Percentiles rank a stretch among this genome's conserved stretches.
Conservation (phyloP, 2,329 filamentous ascomycete genomes). For the Trichoderma hamatum region DNA sequence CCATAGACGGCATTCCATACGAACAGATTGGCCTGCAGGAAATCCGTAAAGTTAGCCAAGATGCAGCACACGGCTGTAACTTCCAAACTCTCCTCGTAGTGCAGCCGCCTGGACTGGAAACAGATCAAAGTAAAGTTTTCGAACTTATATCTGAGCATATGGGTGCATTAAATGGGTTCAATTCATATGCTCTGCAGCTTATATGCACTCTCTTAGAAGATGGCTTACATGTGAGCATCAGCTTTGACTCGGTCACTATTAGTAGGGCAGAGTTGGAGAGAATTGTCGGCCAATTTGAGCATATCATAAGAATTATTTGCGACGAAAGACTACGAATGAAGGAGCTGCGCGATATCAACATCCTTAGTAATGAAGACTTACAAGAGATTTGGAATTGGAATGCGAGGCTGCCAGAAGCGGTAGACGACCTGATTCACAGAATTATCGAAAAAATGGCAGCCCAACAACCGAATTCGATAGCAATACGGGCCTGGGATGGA, state of each 20-base stretch:
- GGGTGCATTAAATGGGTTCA: not conserved
- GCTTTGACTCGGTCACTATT: not conserved
- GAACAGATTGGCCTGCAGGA: not conserved
- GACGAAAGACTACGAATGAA: not conserved
- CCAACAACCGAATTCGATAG: not conserved
- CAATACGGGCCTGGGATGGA: not conserved
- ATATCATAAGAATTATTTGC: not conserved
- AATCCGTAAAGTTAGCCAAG: not conserved
- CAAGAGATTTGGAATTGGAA: not conserved
- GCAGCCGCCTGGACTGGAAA: not conserved
- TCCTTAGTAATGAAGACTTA: not conserved
- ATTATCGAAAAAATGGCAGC: not conserved
- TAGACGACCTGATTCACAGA: not conserved
- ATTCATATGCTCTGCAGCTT: not conserved
- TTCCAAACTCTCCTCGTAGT: not conserved
- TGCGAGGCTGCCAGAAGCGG: not conserved
- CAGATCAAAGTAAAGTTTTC: not conserved
- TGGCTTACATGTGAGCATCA: not conserved
- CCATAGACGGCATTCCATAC: not conserved
- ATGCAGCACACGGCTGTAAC: not conserved
- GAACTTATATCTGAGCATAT: not conserved
- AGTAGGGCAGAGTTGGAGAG: not conserved
- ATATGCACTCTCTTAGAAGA: not conserved
- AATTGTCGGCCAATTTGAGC: not conserved
- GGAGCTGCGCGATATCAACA: not conserved